Base-by-base conservation (phyloP, 345 rosid species). In the Gossypium bickii region DNA sequence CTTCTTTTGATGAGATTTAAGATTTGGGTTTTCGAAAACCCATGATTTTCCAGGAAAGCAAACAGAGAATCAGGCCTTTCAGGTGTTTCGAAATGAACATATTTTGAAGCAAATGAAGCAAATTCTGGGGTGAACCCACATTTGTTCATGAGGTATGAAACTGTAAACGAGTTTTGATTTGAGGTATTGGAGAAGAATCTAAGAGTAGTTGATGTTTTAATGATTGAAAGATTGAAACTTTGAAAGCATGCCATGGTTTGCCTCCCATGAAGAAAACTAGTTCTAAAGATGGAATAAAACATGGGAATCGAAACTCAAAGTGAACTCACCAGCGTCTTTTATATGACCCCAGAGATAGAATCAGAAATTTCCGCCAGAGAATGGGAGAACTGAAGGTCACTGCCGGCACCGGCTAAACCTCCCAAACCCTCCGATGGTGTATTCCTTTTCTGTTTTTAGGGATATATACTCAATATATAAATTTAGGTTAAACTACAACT, bases 121-220 rank as follows among this genome's bases (percentile, higher is more conserved):
- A 55, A 66, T 49, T 82, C 74, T 1, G 70, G 73, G 4, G 86
- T 84, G 9, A 88, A 68, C 67, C 85, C 88, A 72, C 43, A 78
- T 24, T 66, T 47, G 12, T 80, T 68, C 0, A 80, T 64, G 63
- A 83, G 87, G 81, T 83, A 85, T 2, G 85, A 86, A 16, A 81
- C 77, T 17, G 84, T 61, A 57, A 84, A 81, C 0, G 83, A 72
- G 4, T 22, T 17, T 25, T 61, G 22, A 11, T 43, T 74, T 9
- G 77, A 70, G 18, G 49, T 9, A 10, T 9, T 75, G 15, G 72
- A 66, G 27, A 67, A 13, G 61, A 16, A 74, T 72, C 74, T 65
- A 18, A 70, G 56, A 62, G 5, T 43, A 2, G 7, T 15, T 9
- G 25, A 9, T 7, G 25, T 7, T 29, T 24, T 64, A 3, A 48